These are phyloP conservation scores for Ramaria sp. DNA, from an alignment of 768 basidiomycete genomes.

Conservation along the genomic window DNA sequence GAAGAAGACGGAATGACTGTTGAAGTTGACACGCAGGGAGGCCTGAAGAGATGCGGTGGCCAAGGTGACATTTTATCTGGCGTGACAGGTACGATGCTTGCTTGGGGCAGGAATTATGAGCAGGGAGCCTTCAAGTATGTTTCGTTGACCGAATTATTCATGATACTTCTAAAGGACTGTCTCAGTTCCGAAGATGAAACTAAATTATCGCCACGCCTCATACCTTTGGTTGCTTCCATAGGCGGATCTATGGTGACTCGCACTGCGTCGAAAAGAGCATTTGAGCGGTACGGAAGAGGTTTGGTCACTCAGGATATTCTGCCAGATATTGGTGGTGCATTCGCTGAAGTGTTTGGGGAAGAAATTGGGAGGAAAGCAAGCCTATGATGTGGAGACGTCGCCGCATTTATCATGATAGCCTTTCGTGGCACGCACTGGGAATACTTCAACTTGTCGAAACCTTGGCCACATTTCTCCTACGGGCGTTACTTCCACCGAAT, in stretches of 20 bases:
- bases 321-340: slow-evolving; percentile 50
- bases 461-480: too few relatives aligned
- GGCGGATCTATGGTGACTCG: slow-evolving; percentile 87
- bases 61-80: slow-evolving; percentile 94
- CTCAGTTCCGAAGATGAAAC: slow-evolving; percentile 28
- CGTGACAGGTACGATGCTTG: slow-evolving; percentile 77
- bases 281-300: slow-evolving; percentile 62
- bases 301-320: slow-evolving; percentile 79
- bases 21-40: slow-evolving; percentile 61
- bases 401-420: too few relatives aligned
- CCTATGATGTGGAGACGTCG: neutral
- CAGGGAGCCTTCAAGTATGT: slow-evolving; percentile 67
- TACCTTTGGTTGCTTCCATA: slow-evolving; percentile 78
- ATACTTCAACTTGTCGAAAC: too few relatives aligned
- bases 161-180: neutral
- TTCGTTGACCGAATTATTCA: neutral
- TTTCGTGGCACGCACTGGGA: too few relatives aligned
- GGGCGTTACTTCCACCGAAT: too few relatives aligned
- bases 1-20: slow-evolving; percentile 38
- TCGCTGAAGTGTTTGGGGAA: slow-evolving; percentile 60
- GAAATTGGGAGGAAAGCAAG: slow-evolving; percentile 15
- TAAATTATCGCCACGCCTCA: slow-evolving; percentile 43
- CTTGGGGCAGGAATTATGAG: slow-evolving; percentile 94
- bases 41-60: slow-evolving; percentile 87
- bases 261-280: slow-evolving; percentile 68